Conservation (phyloP, 768 basidiomycete species). For the Hygrophoropsis aurantiaca region DNA sequence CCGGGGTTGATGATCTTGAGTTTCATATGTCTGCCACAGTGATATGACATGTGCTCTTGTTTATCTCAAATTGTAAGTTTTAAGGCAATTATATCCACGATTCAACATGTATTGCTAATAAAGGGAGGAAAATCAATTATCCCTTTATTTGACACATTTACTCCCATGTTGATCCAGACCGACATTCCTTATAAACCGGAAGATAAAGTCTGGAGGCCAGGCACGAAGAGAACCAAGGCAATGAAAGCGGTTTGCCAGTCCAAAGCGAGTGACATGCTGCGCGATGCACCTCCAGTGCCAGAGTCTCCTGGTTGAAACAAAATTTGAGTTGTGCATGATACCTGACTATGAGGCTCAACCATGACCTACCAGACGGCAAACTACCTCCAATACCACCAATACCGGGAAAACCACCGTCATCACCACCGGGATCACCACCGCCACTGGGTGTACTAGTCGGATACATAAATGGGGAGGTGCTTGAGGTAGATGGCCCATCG, state of each 20-base stretch:
- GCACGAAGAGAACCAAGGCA: conserved; percentile 6
- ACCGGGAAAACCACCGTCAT: too few species aligned
- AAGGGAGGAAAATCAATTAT: too few species aligned
- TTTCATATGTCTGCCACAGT: conserved; percentile 4
- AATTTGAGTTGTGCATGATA: not conserved
- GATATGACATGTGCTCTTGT: too few species aligned
- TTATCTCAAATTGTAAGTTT: too few species aligned
- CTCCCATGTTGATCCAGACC: too few species aligned
- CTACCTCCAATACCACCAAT: conserved; percentile 1
- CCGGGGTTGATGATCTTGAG: conserved; percentile 3
- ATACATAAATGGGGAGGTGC: not conserved
- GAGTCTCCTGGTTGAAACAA: not conserved
- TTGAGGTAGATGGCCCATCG: too few species aligned
- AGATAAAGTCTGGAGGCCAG: conserved; percentile 6
- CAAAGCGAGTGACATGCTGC: conserved; percentile 1
- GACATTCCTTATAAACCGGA: too few species aligned
- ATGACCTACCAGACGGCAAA: not conserved
- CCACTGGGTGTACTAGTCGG: not conserved
- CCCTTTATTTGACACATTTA: too few species aligned
- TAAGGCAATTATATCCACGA: too few species aligned
- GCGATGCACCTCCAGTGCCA: conserved; percentile 12
- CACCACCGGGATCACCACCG: not conserved
- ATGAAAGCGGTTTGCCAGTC: conserved; percentile 3
- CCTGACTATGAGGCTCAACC: not conserved
- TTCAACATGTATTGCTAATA: too few species aligned